Evolutionary conservation across 176 grass and related monocot species (phyloP).

Genomic region (Ampelocalamus luodianensis): DNA sequence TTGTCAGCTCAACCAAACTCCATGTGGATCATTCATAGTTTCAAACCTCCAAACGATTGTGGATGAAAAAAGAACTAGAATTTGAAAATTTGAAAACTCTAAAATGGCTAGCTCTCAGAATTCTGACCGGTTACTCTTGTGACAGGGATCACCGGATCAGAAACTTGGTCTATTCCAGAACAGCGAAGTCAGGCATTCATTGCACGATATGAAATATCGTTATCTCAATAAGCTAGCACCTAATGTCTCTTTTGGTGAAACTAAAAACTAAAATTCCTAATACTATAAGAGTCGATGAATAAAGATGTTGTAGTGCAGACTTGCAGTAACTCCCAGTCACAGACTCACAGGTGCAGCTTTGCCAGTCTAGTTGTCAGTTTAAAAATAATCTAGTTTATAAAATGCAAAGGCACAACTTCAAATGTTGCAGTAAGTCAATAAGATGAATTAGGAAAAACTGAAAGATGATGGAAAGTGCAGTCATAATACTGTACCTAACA

Average conservation of each 20-base stretch:
- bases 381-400: slow-evolving; percentile 24
- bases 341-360: slow-evolving; percentile 3
- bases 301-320: background rate
- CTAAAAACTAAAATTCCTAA: slow-evolving; percentile 2
- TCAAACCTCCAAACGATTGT: background rate
- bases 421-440: background rate
- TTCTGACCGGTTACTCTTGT: background rate
- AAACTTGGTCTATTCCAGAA: slow-evolving; percentile 14
- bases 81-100: background rate
- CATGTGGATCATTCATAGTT: slow-evolving; percentile 7
- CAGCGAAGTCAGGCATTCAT: background rate
- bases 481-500: slow-evolving; percentile 70
- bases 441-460: slow-evolving; percentile 35
- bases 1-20: slow-evolving; percentile 4
- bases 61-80: slow-evolving; percentile 1
- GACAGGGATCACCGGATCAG: background rate
- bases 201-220: background rate
- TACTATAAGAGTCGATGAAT: slow-evolving; percentile 20
- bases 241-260: slow-evolving; percentile 15
- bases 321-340: slow-evolving; percentile 20
- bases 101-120: slow-evolving; percentile 12
- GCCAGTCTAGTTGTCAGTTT: background rate
- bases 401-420: slow-evolving; percentile 26
- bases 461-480: slow-evolving; percentile 37
- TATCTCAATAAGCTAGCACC: slow-evolving; percentile 24